Evolutionary conservation across 768 basidiomycete species (phyloP), one percentile per base, ranked within the genome.

Genomic region (Cystobasidiopsis lactophilus): DNA sequence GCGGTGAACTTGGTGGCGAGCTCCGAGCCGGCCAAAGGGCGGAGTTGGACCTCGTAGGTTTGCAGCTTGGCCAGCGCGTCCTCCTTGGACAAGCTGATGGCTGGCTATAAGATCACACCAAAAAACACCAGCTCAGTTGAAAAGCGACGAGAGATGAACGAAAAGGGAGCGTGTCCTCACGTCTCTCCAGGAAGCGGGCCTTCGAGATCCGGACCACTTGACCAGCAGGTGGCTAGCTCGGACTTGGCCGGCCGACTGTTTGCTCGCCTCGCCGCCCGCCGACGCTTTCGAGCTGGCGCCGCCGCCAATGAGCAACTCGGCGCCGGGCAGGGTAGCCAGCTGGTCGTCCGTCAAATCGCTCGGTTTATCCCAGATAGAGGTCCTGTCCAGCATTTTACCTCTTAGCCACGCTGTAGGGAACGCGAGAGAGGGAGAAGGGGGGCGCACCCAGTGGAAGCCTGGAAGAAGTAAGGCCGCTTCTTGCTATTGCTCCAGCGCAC

Each of bases 161-260:
- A 44, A 14, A 11, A 18, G 16, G 13, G 3, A 7, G 18, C 19
- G 39, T 24, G 19, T 29, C 24, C 69, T 49, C 47, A 70, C 71
- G 60, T 70, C 64, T 54, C 68, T 69, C 72, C 72, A 73, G 38
- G 65, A 67, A 18, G 60, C 57, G 1, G 72, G 69, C 31, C 71
- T 31, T n/a, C 72, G 62, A 45, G 65, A 66, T 30, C 64, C 69
- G 1, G 40, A 19, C 68, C 95, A 89, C 69, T 98, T 98, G 57
- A 95, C 79, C 53, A 98, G 69, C 56, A 98, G 71, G 70, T 98
- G 93, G 63, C 85, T 86, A n/a, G 88, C 91, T 47, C 85, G 76
- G 37, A 93, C 84, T 67, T 82, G 73, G 27, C 64, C 66, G 19
- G 69, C 72, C 9, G 33, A 35, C 33, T 7, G 9, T 7, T 7